Evolutionary conservation across 129 eudicot genomes (phyloP).

Genomic region (Ambrosia artemisiifolia): DNA sequence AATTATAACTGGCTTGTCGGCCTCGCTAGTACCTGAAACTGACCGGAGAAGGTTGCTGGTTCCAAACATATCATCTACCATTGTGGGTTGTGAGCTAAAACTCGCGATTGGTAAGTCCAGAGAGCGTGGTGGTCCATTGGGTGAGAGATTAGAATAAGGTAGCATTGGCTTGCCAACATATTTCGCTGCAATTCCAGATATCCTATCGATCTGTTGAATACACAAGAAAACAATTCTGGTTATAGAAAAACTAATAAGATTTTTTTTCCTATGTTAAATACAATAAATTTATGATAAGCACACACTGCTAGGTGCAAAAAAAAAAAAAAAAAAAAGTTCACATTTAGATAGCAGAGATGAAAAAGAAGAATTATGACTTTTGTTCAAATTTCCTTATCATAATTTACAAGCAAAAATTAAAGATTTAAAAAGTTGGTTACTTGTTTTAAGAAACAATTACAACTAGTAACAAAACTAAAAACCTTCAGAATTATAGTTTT

Average conservation of each 20-base stretch:
- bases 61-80: constrained; percentile 41
- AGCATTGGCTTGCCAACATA: constrained; percentile 62
- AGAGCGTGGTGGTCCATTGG: constrained; percentile 25
- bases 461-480: neutral
- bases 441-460: neutral
- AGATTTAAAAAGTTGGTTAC: neutral
- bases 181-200: constrained; percentile 72
- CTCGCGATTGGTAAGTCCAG: constrained; percentile 35
- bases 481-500: neutral
- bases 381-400: neutral
- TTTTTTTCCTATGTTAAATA: too few relatives aligned
- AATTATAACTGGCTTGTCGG: constrained; percentile 50
- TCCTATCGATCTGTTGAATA: constrained; percentile 55
- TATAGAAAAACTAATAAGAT: neutral
- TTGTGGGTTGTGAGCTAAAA: constrained; percentile 34
- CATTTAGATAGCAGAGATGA: too few relatives aligned
- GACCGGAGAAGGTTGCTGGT: constrained; percentile 41
- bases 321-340: too few relatives aligned
- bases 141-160: constrained; percentile 33
- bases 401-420: neutral
- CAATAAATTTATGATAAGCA: too few relatives aligned
- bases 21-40: constrained; percentile 34
- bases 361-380: too few relatives aligned
- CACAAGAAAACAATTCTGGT: neutral
- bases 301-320: too few relatives aligned